Evolutionary conservation across 1,284 basidiomycete species (phyloP), one percentile per base, ranked within the genome.

Genomic region (Melampsora occidentalis): DNA sequence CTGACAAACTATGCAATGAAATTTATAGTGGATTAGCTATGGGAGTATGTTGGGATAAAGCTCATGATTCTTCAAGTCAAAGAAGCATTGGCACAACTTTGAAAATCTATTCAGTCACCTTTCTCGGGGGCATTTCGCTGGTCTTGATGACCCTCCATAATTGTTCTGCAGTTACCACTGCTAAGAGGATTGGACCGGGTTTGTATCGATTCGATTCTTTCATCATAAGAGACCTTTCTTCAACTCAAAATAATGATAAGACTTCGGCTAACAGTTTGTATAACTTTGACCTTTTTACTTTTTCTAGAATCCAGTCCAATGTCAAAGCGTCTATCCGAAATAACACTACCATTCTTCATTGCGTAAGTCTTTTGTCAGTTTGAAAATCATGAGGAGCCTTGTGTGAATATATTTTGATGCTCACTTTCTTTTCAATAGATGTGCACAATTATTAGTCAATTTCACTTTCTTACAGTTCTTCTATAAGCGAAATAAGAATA

Each of bases 151-250:
- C 53, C 20, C n/a, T 57, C 9, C 53, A 57, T 28, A 57, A 57
- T n/a, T 57, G 53, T 28, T n/a, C 53, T 28, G 9, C 53, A 28
- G 53, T 57, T 16, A 57, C 53, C 20, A 57, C 53, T 28, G 53
- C 53, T 22, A 57, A 57, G 20, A 57, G 53, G 53, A 57, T 57
- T 57, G 53, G 53, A 57, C 53, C 53, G 53, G 53, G 53, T 57
- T 28, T 7, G 53, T 57, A 28, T 35, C 35, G 18, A n/a, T 57
- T 57, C 22, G 39, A 42, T 5, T 1, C 12, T 12, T 42, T 42
- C 39, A 6, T 42, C 39, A 7, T 42, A 12, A 9, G 10, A 42
- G 5, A 42, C 10, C 39, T 9, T 42, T 9, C 35, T 35, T 35
- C 3, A 3, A 35, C 3, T 35, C 35, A 9, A 35, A 9, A 5